Percentiles rank a stretch among this genome's conserved stretches.
Conservation (phyloP, 2,329 filamentous ascomycete species). For the Hymenoscyphus albidus region DNA sequence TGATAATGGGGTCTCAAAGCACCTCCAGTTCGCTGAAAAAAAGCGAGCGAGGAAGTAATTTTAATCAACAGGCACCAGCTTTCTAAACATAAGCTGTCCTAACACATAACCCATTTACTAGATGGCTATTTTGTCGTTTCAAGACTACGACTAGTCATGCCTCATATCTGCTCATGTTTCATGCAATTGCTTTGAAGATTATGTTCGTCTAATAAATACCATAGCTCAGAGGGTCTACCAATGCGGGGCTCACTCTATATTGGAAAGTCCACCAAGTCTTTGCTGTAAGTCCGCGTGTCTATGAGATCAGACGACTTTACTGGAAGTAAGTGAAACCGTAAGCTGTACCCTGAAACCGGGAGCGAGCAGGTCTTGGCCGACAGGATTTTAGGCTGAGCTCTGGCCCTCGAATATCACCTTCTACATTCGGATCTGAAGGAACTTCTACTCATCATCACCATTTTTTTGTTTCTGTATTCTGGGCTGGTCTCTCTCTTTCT, state of each 20-base stretch:
- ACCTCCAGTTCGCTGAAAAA: too few relatives aligned
- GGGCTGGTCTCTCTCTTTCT: background rate
- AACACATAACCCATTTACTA: too few relatives aligned
- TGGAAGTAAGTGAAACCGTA: background rate
- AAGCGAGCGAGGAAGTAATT: too few relatives aligned
- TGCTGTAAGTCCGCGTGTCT: background rate
- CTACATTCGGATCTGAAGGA: background rate
- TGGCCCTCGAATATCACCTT: background rate
- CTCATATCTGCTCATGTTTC: too few relatives aligned
- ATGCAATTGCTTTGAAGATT: too few relatives aligned
- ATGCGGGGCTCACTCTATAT: background rate
- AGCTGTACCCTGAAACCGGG: background rate
- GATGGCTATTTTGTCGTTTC: too few relatives aligned
- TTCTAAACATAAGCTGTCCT: too few relatives aligned
- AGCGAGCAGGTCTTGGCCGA: background rate
- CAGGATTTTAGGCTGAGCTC: background rate
- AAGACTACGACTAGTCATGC: too few relatives aligned
- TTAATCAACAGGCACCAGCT: too few relatives aligned
- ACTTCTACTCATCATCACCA: background rate
- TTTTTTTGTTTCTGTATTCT: background rate
- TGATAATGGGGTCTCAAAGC: too few relatives aligned
- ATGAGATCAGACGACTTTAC: background rate
- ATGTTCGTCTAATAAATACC: too few relatives aligned
- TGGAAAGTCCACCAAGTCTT: background rate
- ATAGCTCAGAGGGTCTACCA: too few relatives aligned